Evolutionary conservation across 331 rosid species (phyloP), one percentile per base, ranked within the genome.

Genomic region (Spiraea crenata): DNA sequence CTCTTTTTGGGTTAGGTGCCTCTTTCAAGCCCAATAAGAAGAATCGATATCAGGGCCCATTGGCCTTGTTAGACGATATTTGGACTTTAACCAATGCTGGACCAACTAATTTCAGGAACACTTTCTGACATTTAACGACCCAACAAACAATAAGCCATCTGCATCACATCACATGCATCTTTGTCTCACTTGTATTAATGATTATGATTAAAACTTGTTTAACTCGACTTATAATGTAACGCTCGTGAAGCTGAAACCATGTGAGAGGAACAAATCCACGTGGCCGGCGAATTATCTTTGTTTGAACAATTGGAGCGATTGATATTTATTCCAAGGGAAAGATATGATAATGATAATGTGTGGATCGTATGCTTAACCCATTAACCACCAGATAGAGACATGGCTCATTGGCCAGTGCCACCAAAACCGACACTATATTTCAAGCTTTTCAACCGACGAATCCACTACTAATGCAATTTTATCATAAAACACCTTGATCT

Each of bases 211-310:
- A 25, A 25, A 25, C 31, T 25, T 25, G 31, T 25, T 25, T 25
- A 25, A 25, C 31, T 25, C 31, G 31, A 25, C 31, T 1, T 25
- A 2, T 25, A 25, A 25, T 25, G 31, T 25, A 25, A 25, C 31
- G 2, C 31, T 25, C 31, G 31, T 25, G 31, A 25, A 25, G 31
- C 2, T 25, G 31, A 25, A 25, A 25, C 54, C 40, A 3, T 15
- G 50, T 7, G 34, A 46, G 45, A 47, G 12, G 52, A 20, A 34
- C 34, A 9, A n/a, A 12, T 45, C 66, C 65, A 51, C 60, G 52
- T 65, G 69, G 82, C 40, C 45, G 63, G 51, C 77, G 20, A 50
- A 56, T 31, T 17, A 3, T 37, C 5, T 2, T 57, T 77, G 45
- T 25, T 35, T 49, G 12, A 58, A 56, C 6, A 20, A 11, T 45